Evolutionary conservation across 1,284 basidiomycete species (phyloP), one percentile per base, ranked within the genome.

Genomic region (Macrocystidia cucumis): DNA sequence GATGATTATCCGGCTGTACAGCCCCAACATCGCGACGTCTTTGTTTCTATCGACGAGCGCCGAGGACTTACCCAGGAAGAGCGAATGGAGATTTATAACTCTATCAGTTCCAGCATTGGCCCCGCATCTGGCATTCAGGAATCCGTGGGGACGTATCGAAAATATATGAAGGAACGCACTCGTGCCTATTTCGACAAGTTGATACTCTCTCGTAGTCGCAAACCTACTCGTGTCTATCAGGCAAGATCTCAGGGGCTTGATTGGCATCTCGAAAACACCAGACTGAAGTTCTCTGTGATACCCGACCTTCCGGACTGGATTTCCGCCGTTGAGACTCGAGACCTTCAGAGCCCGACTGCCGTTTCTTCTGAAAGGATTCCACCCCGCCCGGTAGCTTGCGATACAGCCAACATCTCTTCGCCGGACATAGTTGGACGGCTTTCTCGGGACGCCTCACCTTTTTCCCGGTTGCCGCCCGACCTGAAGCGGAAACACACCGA

Each of bases 91-190:
- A 57, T 69, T 37, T 80, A 80, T 45, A 59, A 68, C 30, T 55
- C 68, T 20, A 56, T 81, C 16, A 63, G 68, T 41, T 57, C 58
- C 39, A 63, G 59, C 22, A 60, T 78, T 30, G 69, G 67, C 6
- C 62, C 65, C 37, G 58, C 64, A 12, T 40, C 47, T 19, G 68
- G 67, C 22, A 58, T 73, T 30, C 63, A 71, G 45, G 72, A 78
- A 48, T 63, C 56, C 34, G 60, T 67, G 36, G 74, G 72, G 20
- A 66, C 67, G 3, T 78, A 78, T 50, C 62, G 60, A 41, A 54
- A 61, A 26, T 63, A 68, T 45, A 77, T 76, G 74, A 58, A 67
- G 39, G 59, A 64, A 39, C 68, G 62, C 46, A 54, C 57, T 19
- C 59, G 59, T 37, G 51, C 60, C 27, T 73, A 69, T 50, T 72